Evolutionary conservation across 768 basidiomycete genomes (phyloP).

Genomic region (Lactifluus volemus): DNA sequence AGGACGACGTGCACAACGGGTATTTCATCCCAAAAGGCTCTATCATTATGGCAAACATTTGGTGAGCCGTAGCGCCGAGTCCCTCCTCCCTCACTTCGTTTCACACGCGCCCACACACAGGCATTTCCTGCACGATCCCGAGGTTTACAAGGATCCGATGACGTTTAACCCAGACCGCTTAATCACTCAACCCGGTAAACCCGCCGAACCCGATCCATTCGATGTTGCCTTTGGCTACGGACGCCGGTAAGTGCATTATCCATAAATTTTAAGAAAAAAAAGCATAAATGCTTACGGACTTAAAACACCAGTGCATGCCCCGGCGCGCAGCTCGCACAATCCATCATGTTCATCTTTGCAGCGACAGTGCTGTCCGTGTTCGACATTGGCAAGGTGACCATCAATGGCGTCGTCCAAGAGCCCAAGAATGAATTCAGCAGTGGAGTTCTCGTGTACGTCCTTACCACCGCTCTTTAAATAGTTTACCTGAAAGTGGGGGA

Average conservation of each 20-base stretch:
- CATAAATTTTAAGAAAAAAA: no score
- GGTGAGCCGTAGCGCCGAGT: conserved; percentile 18
- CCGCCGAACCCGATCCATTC: conserved; percentile 20
- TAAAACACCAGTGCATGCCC: conserved; percentile 15
- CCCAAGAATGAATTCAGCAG: conserved; percentile 12
- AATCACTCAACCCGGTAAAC: conserved; percentile 15
- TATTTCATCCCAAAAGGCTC: conserved; percentile 34
- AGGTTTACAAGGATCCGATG: conserved; percentile 24
- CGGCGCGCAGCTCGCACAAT: conserved; percentile 18
- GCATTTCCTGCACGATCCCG: conserved; percentile 25
- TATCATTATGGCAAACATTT: conserved; percentile 29
- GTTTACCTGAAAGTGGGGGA: no score
- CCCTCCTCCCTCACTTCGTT: background rate
- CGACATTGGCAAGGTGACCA: conserved; percentile 13
- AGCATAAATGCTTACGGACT: background rate
- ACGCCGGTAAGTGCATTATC: conserved; percentile 17
- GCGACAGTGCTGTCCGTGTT: conserved; percentile 20
- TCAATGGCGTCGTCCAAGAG: conserved; percentile 17
- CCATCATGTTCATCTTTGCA: conserved; percentile 17
- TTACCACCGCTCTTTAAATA: background rate
- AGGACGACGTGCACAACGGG: conserved; percentile 32
- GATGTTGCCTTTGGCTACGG: conserved; percentile 23
- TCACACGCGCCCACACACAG: conserved; percentile 11
- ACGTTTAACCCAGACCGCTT: conserved; percentile 27
- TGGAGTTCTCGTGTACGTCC: conserved; percentile 16